Evolutionary conservation across 352 stramenopile species (phyloP), one percentile per base, ranked within the genome.

Genomic region (Aphanomyces euteiches): DNA sequence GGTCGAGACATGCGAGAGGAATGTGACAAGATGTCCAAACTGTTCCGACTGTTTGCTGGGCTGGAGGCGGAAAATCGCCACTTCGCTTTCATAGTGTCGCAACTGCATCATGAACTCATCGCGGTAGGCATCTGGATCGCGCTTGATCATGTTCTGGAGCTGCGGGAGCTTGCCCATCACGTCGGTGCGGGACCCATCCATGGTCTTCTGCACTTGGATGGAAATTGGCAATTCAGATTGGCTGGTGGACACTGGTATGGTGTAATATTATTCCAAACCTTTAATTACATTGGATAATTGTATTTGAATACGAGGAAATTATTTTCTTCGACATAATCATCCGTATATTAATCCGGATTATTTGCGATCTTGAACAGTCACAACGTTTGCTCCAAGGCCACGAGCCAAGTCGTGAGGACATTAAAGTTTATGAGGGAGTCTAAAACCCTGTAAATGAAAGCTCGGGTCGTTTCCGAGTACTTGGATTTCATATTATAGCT

Each of bases 81-180:
- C 92, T 78, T 99, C 90, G 72, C 91, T 98, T 77, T 98, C 82
- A 72, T 98, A 98, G 79, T 98, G 95, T 43, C 92, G 92, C 63
- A 96, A 68, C 82, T 99, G 96, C 78, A 98, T 97, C 75, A 98
- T 84, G 80, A 99, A 99, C 82, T 99, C 97, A 66, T 96, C 93
- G 59, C 87, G 83, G 84, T 99, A 99, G 60, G 88, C 94, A 48
- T 85, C 72, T 7, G 96, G 96, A 78, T 99, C 97, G 39, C 97
- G 90, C 84, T 99, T 99, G 43, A 98, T 96, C 74, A 99, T 92
- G 84, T 99, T 99, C 86, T 99, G 97, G 56, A 99, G 85, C 82
- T 98, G 93, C 66, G 95, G 90, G 54, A 98, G 81, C 82, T 96
- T 95, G 76, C 82, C 85, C 74, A 93, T 89, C 83, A 95, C 84